Evolutionary conservation across 2,329 filamentous ascomycete genomes (phyloP).

Genomic region (Mariannaea sp.): DNA sequence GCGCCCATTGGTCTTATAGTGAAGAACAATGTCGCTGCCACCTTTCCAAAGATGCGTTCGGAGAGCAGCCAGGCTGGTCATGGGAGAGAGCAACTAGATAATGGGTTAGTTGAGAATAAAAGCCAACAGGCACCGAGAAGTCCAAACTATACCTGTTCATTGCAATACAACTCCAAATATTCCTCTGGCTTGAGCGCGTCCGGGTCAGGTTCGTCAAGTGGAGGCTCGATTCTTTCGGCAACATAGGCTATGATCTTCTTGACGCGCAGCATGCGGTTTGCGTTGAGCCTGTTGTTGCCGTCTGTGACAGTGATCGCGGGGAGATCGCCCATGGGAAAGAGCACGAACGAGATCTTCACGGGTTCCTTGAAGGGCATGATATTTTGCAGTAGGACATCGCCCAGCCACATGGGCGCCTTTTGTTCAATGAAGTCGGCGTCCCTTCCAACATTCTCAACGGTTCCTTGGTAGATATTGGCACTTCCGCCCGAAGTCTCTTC

Average conservation of each 20-base stretch:
- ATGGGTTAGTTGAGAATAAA: conserved; percentile 17
- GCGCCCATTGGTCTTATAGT: conserved; percentile 91
- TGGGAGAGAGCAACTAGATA: conserved; percentile 67
- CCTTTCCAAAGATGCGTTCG: conserved; percentile 93
- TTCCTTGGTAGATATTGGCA: conserved; percentile 90
- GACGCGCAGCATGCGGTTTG: conserved; percentile 93
- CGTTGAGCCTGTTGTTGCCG: conserved; percentile 88
- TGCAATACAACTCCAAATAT: conserved; percentile 93
- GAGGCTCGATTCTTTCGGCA: conserved; percentile 84
- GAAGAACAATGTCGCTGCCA: conserved; percentile 86
- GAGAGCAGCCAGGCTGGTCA: conserved; percentile 93
- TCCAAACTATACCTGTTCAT: conserved; percentile 72
- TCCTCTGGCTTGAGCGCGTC: conserved; percentile 79
- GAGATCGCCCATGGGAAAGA: conserved; percentile 76
- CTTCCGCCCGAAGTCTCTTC: conserved; percentile 70
- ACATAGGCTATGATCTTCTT: conserved; percentile 94
- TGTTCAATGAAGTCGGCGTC: conserved; percentile 86
- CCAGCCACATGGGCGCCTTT: conserved; percentile 88
- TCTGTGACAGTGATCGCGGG: conserved; percentile 76
- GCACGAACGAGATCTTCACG: conserved; percentile 91
- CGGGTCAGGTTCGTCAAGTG: conserved; percentile 62
- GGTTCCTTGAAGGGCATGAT: conserved; percentile 85
- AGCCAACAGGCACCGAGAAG: not conserved
- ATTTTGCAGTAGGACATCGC: conserved; percentile 84
- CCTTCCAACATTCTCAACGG: conserved; percentile 74